Evolutionary conservation across 768 basidiomycete species (phyloP), one percentile per base, ranked within the genome.

Genomic region (Boletus tomentosulus): DNA sequence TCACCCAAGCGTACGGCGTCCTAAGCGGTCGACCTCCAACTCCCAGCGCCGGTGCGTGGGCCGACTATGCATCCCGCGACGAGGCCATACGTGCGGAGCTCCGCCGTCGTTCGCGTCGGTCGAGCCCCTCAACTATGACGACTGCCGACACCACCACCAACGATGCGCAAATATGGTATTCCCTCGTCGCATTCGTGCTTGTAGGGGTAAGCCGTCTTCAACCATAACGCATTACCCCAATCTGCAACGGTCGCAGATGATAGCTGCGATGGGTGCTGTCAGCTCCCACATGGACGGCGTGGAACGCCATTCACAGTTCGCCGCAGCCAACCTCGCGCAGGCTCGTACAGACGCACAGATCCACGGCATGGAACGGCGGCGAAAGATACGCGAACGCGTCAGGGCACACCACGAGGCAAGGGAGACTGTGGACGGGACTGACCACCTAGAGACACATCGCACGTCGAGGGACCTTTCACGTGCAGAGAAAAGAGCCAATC

Each of bases 1-100:
- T 90, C 46, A 78, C 79, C 8, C 72, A 76, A 8, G 84, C 89
- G 3, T 91, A 90, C 57, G 82, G 85, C 37, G 59, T 71, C 19
- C 73, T 67, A 19, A 53, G 56, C 25, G 51, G 53, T 16, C 55
- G 60, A 16, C 31, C 1, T 33, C 39, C 39, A 44, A 24, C 15
- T 22, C 11, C 34, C 1, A 15, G 38, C 28, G 6, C 24, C 7
- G 12, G 12, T 33, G 37, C 46, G 4, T 48, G 62, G 62, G 41
- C 39, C 37, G 9, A 15, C n/a, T n/a, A n/a, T n/a, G n/a, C n/a
- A n/a, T n/a, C n/a, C 12, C 46, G 43, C 24, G 73, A 73, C 25
- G 78, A 81, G 45, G 72, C 73, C 39, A 74, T 77, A 0, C 80
- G 78, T 55, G 65, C 74, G 6, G 84, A 87, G 66, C 71, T 86